Percentiles rank a stretch among this genome's conserved stretches.
Conservation (phyloP, 2,329 filamentous ascomycete genomes). For the Elsinoe arachidis region DNA sequence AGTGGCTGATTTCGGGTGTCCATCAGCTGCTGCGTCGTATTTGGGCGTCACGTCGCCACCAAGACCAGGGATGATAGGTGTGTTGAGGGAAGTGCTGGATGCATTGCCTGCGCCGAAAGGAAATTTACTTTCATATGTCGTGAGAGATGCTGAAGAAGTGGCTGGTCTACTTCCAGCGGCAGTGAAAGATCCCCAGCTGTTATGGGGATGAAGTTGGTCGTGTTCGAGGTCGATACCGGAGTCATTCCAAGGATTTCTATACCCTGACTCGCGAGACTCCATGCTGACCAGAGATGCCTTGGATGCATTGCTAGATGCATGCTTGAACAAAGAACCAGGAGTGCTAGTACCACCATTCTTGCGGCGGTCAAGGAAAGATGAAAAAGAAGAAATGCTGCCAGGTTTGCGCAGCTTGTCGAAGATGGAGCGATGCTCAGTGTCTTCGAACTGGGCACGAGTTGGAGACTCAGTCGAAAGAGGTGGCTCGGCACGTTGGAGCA, state of each 20-base stretch:
- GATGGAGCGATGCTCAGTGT: conserved; percentile 74
- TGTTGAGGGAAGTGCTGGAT: conserved; percentile 31
- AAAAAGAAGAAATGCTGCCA: conserved; percentile 86
- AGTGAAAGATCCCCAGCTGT: conserved; percentile 35
- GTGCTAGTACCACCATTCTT: conserved; percentile 81
- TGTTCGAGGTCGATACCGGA: conserved; percentile 94
- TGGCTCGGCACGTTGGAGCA: conserved; percentile 83
- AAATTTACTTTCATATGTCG: conserved; percentile 55
- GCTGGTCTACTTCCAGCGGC: conserved; percentile 60
- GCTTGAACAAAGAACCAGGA: conserved; percentile 74
- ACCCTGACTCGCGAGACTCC: conserved; percentile 88
- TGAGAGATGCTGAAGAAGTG: conserved; percentile 52
- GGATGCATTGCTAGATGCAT: conserved; percentile 75
- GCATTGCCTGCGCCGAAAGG: conserved; percentile 46
- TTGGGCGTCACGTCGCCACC: conserved; percentile 31
- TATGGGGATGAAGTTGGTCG: conserved; percentile 42
- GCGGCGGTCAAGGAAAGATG: conserved; percentile 89
- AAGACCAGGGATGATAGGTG: conserved; percentile 31
- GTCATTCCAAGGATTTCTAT: conserved; percentile 91
- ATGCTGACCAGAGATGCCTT: conserved; percentile 94
- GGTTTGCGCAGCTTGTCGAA: conserved; percentile 93
- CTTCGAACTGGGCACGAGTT: conserved; percentile 73
- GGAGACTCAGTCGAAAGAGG: conserved; percentile 75
- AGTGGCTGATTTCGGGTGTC: conserved; percentile 1
- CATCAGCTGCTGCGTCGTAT: conserved; percentile 22